Base-by-base conservation (phyloP, 768 basidiomycete species). In the Russula olivacea region DNA sequence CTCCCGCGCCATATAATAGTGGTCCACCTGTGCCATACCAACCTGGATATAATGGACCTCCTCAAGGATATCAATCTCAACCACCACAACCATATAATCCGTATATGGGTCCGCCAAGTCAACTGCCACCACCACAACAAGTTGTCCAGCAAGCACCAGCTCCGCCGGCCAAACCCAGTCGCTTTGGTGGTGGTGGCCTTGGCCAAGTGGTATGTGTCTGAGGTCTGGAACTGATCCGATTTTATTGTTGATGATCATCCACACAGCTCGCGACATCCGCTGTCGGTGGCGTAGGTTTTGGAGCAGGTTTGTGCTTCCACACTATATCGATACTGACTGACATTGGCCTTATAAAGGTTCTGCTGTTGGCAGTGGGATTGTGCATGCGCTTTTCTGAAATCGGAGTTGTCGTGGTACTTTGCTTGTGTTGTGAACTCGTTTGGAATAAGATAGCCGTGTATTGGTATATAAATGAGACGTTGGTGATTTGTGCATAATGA, bases 241-340 rank as follows among this genome's bases (percentile, higher is more conserved):
- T 32, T 30, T 40, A 48, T 49, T 15, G 50, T 52, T 45, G 14
- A 47, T 48, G 40, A 32, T 21, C 23, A 21, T 28, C 23, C 38
- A 48, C 57, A 19, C 56, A 75, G 69, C 72, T 77, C 71, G 76
- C 76, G 7, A 71, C 68, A 17, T 73, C 77, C 17, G 76, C 77
- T 40, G 78, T 74, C 19, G 87, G 88, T 32, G 89, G 89, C 70
- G 83, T 84, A 59, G 89, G 89, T 0, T 89, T 89, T 66, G 89
- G 89, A 68, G 87, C 86, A 61, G 87, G 87, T 85, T 55, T 55
- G 82, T 76, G 15, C 40, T 58, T 19, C 19, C 48, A 53, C 10
- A 17, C 34, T 9, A 15, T 38, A 17, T 21, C 19, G 51, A 17
- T 41, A 9, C 9, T 30, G n/a, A 56, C 61, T 62, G 23, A 60